Evolutionary conservation across 2,329 filamentous ascomycete species (phyloP).

Genomic region (Mycosphaerella arachidis): DNA sequence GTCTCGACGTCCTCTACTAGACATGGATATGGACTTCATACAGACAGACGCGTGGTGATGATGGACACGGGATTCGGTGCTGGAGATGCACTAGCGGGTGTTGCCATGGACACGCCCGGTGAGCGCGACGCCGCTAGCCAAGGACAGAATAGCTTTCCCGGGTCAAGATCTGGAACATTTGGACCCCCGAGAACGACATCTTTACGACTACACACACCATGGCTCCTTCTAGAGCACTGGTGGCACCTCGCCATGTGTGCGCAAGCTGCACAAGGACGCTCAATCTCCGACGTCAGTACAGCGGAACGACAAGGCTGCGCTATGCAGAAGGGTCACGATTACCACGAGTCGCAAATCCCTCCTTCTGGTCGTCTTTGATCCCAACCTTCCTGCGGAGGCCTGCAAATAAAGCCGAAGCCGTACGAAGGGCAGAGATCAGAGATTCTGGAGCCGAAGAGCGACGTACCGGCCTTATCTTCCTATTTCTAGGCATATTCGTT

Average conservation of each 20-base stretch:
- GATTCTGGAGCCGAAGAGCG: constrained; percentile 33
- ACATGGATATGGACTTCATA: background rate
- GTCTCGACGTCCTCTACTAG: background rate
- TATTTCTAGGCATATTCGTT: constrained; percentile 67
- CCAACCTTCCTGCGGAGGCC: constrained; percentile 31
- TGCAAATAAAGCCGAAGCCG: constrained; percentile 16
- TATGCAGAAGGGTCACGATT: constrained; percentile 18
- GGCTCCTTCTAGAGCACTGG: constrained; percentile 11
- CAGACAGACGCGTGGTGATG: background rate
- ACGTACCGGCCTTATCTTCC: constrained; percentile 61
- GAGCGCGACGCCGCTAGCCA: background rate
- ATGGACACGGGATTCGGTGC: too few relatives aligned
- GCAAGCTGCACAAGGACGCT: background rate
- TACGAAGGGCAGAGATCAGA: constrained; percentile 14
- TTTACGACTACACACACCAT: background rate
- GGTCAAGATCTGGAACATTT: background rate
- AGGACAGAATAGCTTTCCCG: background rate
- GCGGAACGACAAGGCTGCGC: constrained; percentile 4
- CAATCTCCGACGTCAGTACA: constrained; percentile 7
- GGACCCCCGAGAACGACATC: background rate
- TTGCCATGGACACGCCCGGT: background rate
- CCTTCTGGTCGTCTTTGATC: constrained; percentile 35
- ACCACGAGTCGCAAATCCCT: constrained; percentile 32
- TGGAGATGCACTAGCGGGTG: background rate
- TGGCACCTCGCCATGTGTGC: background rate